Evolutionary conservation across 495 filamentous ascomycete genomes (phyloP), one percentile per base, ranked within the genome.

Genomic region (Oidiodendron maius): DNA sequence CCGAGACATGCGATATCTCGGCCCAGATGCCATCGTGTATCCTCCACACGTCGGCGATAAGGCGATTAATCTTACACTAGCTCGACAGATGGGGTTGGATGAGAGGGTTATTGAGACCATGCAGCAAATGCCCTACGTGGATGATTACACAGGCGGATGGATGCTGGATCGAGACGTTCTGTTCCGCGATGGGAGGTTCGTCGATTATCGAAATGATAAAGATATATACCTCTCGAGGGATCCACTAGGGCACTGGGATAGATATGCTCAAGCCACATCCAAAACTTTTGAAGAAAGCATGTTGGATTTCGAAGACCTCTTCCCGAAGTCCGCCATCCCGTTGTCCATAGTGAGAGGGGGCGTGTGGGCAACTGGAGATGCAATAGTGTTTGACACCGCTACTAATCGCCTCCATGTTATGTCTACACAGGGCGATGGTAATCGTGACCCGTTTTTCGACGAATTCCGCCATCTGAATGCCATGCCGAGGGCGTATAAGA

Each of bases 161-260:
- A 44, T 44, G 41, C 22, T 22, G 11, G 41, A 44, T 22, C 41
- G 24, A 8, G 41, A 44, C 32, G 24, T 44, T n/a, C 6, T 44
- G 12, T 44, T 44, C 41, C 4, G 24, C 18, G 24, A 44, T 28
- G 41, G 41, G 16, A 4, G 41, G 11, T 44, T 44, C 15, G 41
- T 44, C 16, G 41, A 44, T 28, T 44, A 26, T 16, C 20, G 41
- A 4, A 44, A 28, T 4, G 41, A 44, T 16, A 24, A 25, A 15
- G 41, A 44, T 16, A 25, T 44, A 4, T 44, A 25, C 41, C 18
- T 44, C n/a, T 25, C 41, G 3, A 22, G 41, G 2, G 41, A 44
- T 44, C 41, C 41, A 22, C 16, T 44, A 12, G 21, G 24, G 4
- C 41, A 44, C 24, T 44, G 41, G 41, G n/a, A n/a, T n/a, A n/a